Conservation (phyloP, 2,329 filamentous ascomycete species). For the Didymella sp. region DNA sequence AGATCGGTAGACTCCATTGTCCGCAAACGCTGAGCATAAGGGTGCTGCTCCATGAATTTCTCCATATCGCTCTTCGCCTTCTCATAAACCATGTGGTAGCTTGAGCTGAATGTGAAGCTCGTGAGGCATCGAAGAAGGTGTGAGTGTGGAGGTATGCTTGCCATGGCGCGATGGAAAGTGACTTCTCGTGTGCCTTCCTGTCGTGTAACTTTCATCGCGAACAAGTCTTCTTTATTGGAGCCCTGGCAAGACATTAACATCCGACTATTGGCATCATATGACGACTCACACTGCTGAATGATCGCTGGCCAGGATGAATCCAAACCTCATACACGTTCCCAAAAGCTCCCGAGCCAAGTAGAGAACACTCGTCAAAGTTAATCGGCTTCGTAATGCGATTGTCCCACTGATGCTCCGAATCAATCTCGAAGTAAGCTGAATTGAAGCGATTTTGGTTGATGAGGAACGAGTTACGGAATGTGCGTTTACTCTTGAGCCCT, state of each 20-base stretch:
- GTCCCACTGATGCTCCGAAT: neutral
- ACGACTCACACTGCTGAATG: conserved; percentile 2
- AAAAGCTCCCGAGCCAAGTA: conserved; percentile 9
- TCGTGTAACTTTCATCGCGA: conserved; percentile 12
- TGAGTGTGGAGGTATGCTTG: neutral
- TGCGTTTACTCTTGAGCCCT: neutral
- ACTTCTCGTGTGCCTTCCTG: conserved; percentile 1
- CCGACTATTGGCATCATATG: no score
- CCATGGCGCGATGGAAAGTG: conserved; percentile 3
- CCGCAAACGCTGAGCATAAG: neutral
- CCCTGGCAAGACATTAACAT: conserved; percentile 1
- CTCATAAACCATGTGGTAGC: conserved; percentile 25
- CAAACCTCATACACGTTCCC: neutral
- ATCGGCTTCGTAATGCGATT: neutral
- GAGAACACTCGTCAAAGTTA: neutral
- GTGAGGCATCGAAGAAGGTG: conserved; percentile 28
- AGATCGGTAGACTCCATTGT: neutral
- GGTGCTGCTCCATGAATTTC: neutral
- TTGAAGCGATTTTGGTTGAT: neutral
- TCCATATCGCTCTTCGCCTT: conserved; percentile 14
- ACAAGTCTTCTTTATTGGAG: neutral
- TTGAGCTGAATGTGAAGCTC: conserved; percentile 20
- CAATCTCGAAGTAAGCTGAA: neutral
- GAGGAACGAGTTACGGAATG: neutral
- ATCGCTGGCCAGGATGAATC: neutral